Percentiles rank a stretch among this genome's conserved stretches.
phyloP scores from a whole-genome alignment of 2,329 filamentous ascomycete species.

The Cercospora berteroae region DNA sequence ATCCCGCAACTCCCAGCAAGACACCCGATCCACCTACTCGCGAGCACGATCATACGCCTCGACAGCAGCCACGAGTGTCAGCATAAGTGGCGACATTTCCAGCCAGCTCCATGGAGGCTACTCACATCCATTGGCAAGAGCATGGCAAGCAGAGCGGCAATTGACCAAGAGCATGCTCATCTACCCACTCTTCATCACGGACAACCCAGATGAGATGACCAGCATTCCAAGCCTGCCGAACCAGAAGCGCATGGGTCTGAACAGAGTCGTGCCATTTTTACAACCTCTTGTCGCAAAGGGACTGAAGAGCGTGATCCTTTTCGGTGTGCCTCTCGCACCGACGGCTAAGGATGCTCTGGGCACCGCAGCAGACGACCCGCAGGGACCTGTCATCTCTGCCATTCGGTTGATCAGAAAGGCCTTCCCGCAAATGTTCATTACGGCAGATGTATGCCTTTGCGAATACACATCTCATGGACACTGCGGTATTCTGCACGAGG shows the following conservation, averaged over 20 bases:
- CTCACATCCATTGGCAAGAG: conserved; percentile 50
- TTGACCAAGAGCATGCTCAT: conserved; percentile 84
- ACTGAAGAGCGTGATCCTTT: conserved; percentile 88
- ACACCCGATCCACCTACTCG: conserved; percentile 48
- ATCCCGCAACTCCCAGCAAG: conserved; percentile 41
- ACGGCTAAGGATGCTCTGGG: conserved; percentile 86
- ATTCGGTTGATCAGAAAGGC: conserved; percentile 80
- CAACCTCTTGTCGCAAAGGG: conserved; percentile 85
- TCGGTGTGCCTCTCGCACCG: conserved; percentile 82
- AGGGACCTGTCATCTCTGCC: conserved; percentile 83
- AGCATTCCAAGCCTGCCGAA: conserved; percentile 87
- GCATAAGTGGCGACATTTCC: conserved; percentile 52
- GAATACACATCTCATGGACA: conserved; percentile 98
- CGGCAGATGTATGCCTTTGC: conserved; percentile 92
- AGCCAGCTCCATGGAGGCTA: conserved; percentile 54
- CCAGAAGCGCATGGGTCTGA: conserved; percentile 83
- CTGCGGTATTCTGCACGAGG: conserved; percentile 91
- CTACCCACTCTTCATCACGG: conserved; percentile 94
- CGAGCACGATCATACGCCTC: conserved; percentile 51
- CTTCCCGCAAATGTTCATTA: conserved; percentile 89
- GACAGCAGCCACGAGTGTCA: conserved; percentile 53
- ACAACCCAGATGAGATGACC: conserved; percentile 87
- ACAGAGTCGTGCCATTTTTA: conserved; percentile 80
- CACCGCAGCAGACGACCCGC: conserved; percentile 86
- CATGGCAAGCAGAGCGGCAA: conserved; percentile 55